Evolutionary conservation across 306 rosid genomes (phyloP).

Genomic region (Prunus davidiana): DNA sequence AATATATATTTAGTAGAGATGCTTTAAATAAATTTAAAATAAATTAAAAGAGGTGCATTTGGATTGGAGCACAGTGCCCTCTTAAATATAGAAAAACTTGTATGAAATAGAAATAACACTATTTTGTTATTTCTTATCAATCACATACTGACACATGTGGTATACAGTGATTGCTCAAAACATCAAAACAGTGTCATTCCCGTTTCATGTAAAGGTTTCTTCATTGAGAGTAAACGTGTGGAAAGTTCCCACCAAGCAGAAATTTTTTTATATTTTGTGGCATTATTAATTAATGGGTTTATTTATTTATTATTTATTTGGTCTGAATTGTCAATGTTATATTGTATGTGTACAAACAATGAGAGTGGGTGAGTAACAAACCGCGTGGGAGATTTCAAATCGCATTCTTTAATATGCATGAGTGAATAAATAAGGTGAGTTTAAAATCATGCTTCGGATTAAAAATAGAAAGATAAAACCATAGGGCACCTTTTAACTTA

Average conservation of each 20-base stretch:
- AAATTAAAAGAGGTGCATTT: no score
- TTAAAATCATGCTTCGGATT: no score
- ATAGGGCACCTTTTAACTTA: no score
- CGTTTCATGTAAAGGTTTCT: no score
- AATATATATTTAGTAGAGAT: no score
- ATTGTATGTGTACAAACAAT: not conserved
- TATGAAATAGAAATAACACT: fast-evolving
- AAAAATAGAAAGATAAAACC: no score
- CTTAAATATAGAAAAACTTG: fast-evolving
- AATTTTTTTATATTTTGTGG: not conserved
- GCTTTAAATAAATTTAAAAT: no score
- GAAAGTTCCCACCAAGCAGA: not conserved
- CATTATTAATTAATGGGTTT: not conserved
- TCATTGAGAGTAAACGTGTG: not conserved
- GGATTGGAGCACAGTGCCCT: no score
- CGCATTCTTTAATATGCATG: not conserved
- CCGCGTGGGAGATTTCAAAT: not conserved
- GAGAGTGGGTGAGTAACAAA: not conserved
- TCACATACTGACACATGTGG: fast-evolving
- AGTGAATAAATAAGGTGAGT: no score
- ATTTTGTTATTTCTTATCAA: fast-evolving
- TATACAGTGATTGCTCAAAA: fast-evolving
- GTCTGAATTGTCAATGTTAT: not conserved
- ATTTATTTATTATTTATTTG: not conserved
- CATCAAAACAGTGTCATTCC: fast-evolving